phyloP scores from a whole-genome alignment of 768 basidiomycete species.

The Mycena latifolia region DNA sequence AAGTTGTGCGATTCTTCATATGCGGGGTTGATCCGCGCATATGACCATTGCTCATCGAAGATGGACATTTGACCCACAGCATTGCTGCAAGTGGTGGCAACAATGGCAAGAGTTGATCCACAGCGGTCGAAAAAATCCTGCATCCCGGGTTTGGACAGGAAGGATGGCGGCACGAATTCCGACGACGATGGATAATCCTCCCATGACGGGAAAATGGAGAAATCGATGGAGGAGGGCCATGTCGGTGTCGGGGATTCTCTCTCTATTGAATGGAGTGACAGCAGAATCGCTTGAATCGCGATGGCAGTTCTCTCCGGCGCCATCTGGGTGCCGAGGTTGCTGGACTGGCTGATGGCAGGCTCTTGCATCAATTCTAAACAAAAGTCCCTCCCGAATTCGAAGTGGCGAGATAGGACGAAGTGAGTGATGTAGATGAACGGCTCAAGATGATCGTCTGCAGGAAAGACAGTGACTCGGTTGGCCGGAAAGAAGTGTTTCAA shows the following conservation, averaged over 20 bases:
- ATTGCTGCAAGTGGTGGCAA: constrained; percentile 72
- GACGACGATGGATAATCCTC: constrained; percentile 82
- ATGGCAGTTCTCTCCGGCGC: constrained; percentile 82
- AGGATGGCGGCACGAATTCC: constrained; percentile 65
- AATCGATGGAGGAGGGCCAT: constrained; percentile 86
- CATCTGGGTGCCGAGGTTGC: constrained; percentile 56
- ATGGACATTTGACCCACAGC: constrained; percentile 82
- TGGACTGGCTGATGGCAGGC: constrained; percentile 57
- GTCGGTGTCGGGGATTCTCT: constrained; percentile 75
- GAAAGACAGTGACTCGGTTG: constrained; percentile 69
- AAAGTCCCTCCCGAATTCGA: constrained; percentile 87
- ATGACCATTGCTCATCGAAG: constrained; percentile 88
- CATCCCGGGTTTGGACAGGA: constrained; percentile 74
- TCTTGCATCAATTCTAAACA: constrained; percentile 88
- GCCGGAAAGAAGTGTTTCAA: constrained; percentile 85
- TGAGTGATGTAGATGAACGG: constrained; percentile 84
- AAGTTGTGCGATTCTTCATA: constrained; percentile 81
- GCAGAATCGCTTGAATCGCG: constrained; percentile 80
- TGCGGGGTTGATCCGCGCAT: constrained; percentile 66
- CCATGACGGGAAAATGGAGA: constrained; percentile 63
- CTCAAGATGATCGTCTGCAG: constrained; percentile 82
- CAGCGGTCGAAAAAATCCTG: constrained; percentile 79
- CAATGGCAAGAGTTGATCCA: constrained; percentile 64
- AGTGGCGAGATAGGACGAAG: constrained; percentile 85
- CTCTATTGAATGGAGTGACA: constrained; percentile 80